Evolutionary conservation across 176 grass and related monocot species (phyloP).

Genomic region (Typha latifolia): DNA sequence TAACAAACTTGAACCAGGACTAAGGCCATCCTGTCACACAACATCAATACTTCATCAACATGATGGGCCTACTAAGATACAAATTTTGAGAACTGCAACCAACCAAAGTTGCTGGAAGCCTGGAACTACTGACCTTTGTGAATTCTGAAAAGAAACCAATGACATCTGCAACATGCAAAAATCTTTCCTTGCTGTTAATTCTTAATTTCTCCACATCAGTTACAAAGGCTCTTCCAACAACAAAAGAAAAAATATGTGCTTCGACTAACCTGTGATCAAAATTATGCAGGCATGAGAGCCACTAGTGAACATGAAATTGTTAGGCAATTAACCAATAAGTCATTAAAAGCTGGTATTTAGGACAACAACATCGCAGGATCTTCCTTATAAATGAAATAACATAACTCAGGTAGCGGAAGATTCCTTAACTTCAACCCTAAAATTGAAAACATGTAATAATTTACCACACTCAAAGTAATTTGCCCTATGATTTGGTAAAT

Average conservation of each 20-base stretch:
- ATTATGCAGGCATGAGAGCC: not conserved
- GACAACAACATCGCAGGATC: too few relatives aligned
- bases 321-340: constrained; percentile 4
- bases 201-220: constrained; percentile 96
- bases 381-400: too few relatives aligned
- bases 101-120: constrained; percentile 5
- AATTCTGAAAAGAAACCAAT: constrained; percentile 82
- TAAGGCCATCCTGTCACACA: constrained; percentile 66
- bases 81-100: constrained; percentile 1
- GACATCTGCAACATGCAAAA: constrained; percentile 63
- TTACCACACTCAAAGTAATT: too few relatives aligned
- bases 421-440: too few relatives aligned
- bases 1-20: constrained; percentile 88
- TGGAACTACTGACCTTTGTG: constrained; percentile 56
- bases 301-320: not conserved
- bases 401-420: too few relatives aligned
- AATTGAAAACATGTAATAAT: too few relatives aligned
- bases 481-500: too few relatives aligned
- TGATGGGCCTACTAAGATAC: not conserved
- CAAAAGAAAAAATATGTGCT: constrained; percentile 99
- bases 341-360: constrained; percentile 8
- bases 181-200: constrained; percentile 81
- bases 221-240: constrained; percentile 99
- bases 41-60: constrained; percentile 13
- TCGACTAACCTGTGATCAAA: constrained; percentile 77